phyloP scores from a whole-genome alignment of 768 basidiomycete genomes.

The Tulasnella sp. region DNA sequence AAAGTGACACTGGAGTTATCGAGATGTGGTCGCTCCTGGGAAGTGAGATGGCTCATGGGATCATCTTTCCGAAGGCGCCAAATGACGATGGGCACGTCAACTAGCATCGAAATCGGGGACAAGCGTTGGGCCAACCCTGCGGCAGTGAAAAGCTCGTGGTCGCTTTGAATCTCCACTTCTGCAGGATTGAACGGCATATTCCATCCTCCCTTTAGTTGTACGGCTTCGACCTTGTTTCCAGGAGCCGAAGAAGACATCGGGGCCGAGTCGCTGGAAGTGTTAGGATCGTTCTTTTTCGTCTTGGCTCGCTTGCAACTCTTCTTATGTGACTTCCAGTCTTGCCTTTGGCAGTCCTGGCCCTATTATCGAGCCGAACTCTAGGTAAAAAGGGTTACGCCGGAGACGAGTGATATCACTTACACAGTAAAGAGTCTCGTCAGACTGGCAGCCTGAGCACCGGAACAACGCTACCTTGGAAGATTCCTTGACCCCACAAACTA shows the following conservation, averaged over 20 bases:
- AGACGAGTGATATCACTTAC: not conserved
- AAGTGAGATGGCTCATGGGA: slow-evolving; percentile 17
- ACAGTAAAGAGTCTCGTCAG: slow-evolving; percentile 3
- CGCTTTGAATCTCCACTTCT: not conserved
- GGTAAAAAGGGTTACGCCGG: not conserved
- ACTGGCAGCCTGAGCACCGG: slow-evolving; percentile 11
- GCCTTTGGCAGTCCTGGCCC: slow-evolving; percentile 8
- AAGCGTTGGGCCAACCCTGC: not conserved
- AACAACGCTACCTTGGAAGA: not conserved
- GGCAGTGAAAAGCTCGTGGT: slow-evolving; percentile 4
- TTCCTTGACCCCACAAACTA: not conserved
- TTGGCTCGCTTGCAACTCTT: not conserved
- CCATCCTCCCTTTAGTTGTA: not conserved
- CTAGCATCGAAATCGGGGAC: slow-evolving; percentile 1
- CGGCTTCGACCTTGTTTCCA: slow-evolving; percentile 4
- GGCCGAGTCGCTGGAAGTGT: not conserved
- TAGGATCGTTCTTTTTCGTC: not conserved
- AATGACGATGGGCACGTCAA: slow-evolving; percentile 10
- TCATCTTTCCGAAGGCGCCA: slow-evolving; percentile 15
- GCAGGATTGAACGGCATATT: not conserved
- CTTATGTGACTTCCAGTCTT: slow-evolving; percentile 17
- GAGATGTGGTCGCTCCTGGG: not conserved
- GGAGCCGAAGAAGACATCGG: not conserved
- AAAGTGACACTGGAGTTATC: slow-evolving; percentile 17
- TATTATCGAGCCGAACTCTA: not conserved